A percentile compares a stretch with the other conserved stretches of the same genome.
Conservation (phyloP, 768 basidiomycete species). For the Trametes villosa region DNA sequence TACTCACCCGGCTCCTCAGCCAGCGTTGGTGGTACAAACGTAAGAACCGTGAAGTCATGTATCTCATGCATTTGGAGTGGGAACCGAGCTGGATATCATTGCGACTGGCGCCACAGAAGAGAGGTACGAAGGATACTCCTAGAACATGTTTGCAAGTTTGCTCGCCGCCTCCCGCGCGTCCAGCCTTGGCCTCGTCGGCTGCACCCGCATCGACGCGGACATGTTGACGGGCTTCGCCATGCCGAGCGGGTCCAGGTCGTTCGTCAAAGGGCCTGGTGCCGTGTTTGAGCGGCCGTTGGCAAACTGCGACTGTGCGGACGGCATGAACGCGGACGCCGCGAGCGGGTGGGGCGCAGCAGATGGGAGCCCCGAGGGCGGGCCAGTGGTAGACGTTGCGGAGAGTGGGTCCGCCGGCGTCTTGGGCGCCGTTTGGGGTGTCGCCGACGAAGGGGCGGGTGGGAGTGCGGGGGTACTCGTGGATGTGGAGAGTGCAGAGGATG, state of each 20-base stretch:
- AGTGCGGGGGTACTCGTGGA: not conserved
- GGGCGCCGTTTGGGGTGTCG: constrained; percentile 9
- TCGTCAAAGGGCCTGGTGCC: constrained; percentile 14
- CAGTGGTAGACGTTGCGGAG: constrained; percentile 24
- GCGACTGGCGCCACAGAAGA: not conserved
- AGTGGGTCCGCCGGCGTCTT: constrained; percentile 9
- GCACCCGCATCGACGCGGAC: constrained; percentile 74
- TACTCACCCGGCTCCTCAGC: not conserved
- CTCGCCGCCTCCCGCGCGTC: constrained; percentile 88
- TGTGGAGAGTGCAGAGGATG: constrained; percentile 33
- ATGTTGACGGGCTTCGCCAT: constrained; percentile 63
- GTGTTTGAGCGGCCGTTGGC: constrained; percentile 20
- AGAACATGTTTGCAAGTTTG: constrained; percentile 91
- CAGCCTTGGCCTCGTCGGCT: constrained; percentile 71
- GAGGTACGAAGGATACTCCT: not conserved
- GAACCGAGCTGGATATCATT: not conserved
- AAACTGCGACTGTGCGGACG: constrained; percentile 14
- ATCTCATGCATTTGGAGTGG: too few species aligned
- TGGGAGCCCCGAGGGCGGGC: constrained; percentile 4
- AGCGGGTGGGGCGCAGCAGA: constrained; percentile 19
- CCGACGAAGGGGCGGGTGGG: constrained; percentile 28
- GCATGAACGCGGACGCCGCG: constrained; percentile 15
- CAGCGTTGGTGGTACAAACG: constrained; percentile 13
- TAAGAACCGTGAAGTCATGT: not conserved
- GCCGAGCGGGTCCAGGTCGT: constrained; percentile 65